Conservation (phyloP, 345 rosid genomes). For the Gossypium sturtianum region DNA sequence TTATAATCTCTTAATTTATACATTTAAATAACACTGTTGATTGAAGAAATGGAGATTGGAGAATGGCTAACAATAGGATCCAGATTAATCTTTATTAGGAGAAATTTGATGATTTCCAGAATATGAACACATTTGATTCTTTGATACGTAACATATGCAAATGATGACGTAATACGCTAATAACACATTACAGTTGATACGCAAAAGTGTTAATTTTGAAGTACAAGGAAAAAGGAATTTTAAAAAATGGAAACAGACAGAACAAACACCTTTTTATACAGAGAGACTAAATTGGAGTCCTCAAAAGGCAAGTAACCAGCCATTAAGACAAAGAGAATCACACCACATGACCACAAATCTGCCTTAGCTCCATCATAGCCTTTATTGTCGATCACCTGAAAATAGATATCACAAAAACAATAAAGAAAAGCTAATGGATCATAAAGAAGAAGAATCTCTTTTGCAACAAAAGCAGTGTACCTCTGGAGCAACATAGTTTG, state of each 20-base stretch:
- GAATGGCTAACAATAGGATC: background rate
- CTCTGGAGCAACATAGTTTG: conserved; percentile 99
- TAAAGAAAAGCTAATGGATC: conserved; percentile 7
- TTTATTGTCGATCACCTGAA: conserved; percentile 90
- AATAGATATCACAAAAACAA: conserved; percentile 9
- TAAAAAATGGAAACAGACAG: background rate
- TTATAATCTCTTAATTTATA: background rate
- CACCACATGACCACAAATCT: conserved; percentile 99
- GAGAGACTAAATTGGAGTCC: conserved; percentile 72
- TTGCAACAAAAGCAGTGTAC: conserved; percentile 35
- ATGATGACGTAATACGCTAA: background rate
- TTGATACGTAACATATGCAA: background rate
- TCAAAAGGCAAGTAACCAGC: conserved; percentile 98
- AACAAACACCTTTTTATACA: conserved; percentile 73
- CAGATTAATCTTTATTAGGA: background rate
- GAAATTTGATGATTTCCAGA: background rate
- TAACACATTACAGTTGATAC: background rate
- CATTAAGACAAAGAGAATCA: conserved; percentile 93
- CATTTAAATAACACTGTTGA: background rate
- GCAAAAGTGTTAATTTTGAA: background rate
- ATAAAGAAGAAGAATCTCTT: background rate
- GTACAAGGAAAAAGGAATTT: background rate
- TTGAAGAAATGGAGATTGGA: background rate
- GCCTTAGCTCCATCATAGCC: conserved; percentile 99
- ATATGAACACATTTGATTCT: background rate